Conservation (phyloP, 805 yeast genomes). For the Clavispora vitiphila region DNA sequence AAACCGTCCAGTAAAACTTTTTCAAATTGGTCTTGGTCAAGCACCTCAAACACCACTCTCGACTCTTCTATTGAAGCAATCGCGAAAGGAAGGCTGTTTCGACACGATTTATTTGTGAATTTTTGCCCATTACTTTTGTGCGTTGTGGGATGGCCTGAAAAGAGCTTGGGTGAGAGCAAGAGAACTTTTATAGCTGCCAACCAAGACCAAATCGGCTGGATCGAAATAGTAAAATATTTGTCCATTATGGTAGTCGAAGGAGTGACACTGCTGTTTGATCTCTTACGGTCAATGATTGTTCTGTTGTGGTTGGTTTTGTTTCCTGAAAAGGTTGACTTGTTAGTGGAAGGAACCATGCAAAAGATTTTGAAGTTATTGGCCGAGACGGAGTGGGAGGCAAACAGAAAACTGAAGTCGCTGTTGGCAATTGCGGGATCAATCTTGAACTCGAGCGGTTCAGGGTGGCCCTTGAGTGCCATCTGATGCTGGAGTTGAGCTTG, state of each 20-base stretch:
- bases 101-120: slow-evolving; percentile 7
- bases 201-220: slow-evolving; percentile 41
- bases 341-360: slow-evolving; percentile 21
- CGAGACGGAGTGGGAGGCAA: slow-evolving; percentile 10
- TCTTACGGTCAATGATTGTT: slow-evolving; percentile 15
- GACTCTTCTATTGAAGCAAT: slow-evolving; percentile 27
- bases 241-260: slow-evolving; percentile 19
- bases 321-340: slow-evolving; percentile 11
- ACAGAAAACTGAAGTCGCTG: neutral
- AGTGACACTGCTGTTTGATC: slow-evolving; percentile 8
- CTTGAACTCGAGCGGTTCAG: slow-evolving; percentile 4
- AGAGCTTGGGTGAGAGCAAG: slow-evolving; percentile 22
- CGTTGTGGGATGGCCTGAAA: slow-evolving; percentile 26
- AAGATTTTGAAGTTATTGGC: slow-evolving; percentile 25
- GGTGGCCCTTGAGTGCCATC: neutral
- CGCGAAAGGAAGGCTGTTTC: slow-evolving; percentile 14
- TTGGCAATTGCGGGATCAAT: slow-evolving; percentile 3
- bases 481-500: slow-evolving; percentile 2
- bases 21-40: slow-evolving; percentile 12
- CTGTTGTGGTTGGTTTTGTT: slow-evolving; percentile 13
- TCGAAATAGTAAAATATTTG: slow-evolving; percentile 15
- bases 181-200: slow-evolving; percentile 36
- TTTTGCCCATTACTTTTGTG: slow-evolving; percentile 21
- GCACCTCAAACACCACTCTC: slow-evolving; percentile 23
- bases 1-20: neutral